Evolutionary conservation across 164 flowering plant species (phyloP).

Genomic region (Paratinospora sagittata): DNA sequence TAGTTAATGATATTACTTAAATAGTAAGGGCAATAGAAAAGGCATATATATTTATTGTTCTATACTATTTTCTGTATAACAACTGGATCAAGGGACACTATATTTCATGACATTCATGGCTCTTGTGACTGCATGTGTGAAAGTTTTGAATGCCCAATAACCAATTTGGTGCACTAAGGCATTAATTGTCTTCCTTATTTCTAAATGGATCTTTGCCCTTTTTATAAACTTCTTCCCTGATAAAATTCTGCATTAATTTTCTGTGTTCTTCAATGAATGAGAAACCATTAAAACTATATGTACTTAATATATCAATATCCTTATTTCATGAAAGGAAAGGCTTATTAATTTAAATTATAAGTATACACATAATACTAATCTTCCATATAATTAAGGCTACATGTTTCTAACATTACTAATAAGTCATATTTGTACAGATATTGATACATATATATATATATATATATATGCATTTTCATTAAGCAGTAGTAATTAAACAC

Average conservation of each 20-base stretch:
- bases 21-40: background rate
- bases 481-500: background rate
- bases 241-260: background rate
- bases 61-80: too few species aligned
- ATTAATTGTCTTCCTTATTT: background rate
- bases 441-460: background rate
- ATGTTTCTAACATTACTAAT: background rate
- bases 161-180: background rate
- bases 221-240: background rate
- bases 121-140: background rate
- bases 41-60: too few species aligned
- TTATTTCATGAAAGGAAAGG: background rate
- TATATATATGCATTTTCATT: background rate
- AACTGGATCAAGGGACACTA: background rate
- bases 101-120: background rate
- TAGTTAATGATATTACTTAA: background rate
- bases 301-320: background rate
- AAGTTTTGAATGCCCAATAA: background rate
- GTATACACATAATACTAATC: too few species aligned
- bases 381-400: too few species aligned
- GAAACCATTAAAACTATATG: background rate
- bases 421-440: background rate
- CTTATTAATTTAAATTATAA: too few species aligned
- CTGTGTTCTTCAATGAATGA: background rate
- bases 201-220: background rate